phyloP scores from a whole-genome alignment of 2,329 filamentous ascomycete genomes.

The Lachnellula occidentalis region DNA sequence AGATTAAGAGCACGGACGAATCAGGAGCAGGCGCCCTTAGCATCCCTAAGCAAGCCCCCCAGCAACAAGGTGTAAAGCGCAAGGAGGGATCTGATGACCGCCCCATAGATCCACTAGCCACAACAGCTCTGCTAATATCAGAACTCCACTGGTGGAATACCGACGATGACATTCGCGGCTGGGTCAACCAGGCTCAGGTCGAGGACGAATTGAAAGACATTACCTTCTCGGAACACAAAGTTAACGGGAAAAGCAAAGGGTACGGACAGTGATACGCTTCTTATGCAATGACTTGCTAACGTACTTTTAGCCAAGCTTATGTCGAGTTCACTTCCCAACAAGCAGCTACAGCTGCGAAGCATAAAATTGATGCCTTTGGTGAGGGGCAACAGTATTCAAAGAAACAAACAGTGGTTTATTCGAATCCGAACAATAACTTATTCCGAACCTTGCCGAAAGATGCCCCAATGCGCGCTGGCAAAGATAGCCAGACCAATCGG shows the following conservation, averaged over 20 bases:
- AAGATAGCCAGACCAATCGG: conserved; percentile 54
- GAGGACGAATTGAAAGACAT: conserved; percentile 87
- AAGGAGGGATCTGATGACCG: conserved; percentile 55
- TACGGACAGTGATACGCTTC: conserved; percentile 39
- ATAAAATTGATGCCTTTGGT: conserved; percentile 62
- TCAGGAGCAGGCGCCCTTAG: conserved; percentile 30
- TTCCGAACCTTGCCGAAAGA: conserved; percentile 92
- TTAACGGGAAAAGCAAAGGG: conserved; percentile 99
- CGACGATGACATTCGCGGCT: conserved; percentile 89
- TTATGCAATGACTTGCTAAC: not conserved
- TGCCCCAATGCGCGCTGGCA: conserved; percentile 63
- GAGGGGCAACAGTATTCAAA: conserved; percentile 49
- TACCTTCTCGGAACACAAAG: conserved; percentile 97
- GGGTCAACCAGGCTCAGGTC: conserved; percentile 71
- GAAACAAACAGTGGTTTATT: conserved; percentile 70
- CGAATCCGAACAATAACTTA: conserved; percentile 71
- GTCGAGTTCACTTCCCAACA: conserved; percentile 79
- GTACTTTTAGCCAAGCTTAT: conserved; percentile 57
- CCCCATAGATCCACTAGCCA: conserved; percentile 54
- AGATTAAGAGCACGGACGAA: conserved; percentile 39
- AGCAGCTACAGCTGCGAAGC: conserved; percentile 80
- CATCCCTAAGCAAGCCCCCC: conserved; percentile 34
- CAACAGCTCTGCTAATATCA: conserved; percentile 73
- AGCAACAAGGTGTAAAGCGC: conserved; percentile 53
- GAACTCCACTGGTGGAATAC: conserved; percentile 97